Evolutionary conservation across 2,329 filamentous ascomycete genomes (phyloP), one percentile per base, ranked within the genome.

Genomic region (Penicillium corylophilum): DNA sequence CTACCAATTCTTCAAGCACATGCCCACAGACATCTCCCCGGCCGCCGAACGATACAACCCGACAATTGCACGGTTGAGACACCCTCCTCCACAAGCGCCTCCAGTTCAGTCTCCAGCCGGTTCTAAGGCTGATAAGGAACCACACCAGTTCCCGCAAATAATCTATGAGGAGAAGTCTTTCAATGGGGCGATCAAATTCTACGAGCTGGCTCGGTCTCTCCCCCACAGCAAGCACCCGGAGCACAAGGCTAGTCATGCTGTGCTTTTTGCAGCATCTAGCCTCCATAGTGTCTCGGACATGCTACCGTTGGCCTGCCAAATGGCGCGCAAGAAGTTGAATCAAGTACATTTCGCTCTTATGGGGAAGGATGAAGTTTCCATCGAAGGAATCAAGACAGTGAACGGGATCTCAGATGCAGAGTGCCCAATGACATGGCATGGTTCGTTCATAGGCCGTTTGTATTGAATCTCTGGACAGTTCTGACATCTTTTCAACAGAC

Each of bases 261-360:
- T 96, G 15, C 71, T 96, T 3, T 96, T 96, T 67, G 87, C 86
- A 4, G 85, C 88, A 3, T 86, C 89, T 0, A 91, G 81, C 54
- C 72, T 95, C 45, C 82, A 82, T 68, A 94, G 89, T 65, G 83
- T 85, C 15, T 81, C 89, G 0, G 81, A 82, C 28, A 69, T 96
- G 47, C 75, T 96, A 28, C 90, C 91, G 0, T 77, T 96, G 66
- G 90, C 92, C 5, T 97, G 94, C 70, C 83, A 89, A 62, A 96
- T 96, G 92, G 86, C 85, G 6, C 70, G 71, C 20, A 80, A 85
- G 70, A 79, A 82, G 50, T 78, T 81, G 52, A 95, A 84, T 64
- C 80, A 84, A 56, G 90, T 96, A 8, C 93, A 97, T 68, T 87
- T 95, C 66, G 87, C 83, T 0, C 73, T 97, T 4, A 81, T 95